Evolutionary conservation across 805 yeast species (phyloP).

Genomic region (Priceomyces fermenticarens): DNA sequence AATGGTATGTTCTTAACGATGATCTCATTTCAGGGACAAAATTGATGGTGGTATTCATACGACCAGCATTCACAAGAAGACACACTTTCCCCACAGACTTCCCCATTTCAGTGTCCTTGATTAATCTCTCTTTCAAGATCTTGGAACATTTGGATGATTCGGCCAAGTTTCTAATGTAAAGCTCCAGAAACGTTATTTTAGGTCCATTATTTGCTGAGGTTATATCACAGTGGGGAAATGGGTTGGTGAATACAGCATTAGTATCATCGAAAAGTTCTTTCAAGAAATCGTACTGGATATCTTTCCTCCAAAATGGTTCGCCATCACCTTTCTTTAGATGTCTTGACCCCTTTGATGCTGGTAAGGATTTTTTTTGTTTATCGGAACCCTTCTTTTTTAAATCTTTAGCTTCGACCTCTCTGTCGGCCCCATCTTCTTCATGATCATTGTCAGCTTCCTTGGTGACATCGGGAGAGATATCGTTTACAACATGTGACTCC

Average conservation of each 20-base stretch:
- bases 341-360: conserved; percentile 36
- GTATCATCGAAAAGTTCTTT: conserved; percentile 61
- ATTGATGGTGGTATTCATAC: conserved; percentile 93
- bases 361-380: conserved; percentile 16
- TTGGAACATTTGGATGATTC: conserved; percentile 81
- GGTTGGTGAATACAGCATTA: conserved; percentile 64
- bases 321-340: conserved; percentile 89
- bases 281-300: conserved; percentile 81
- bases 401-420: conserved; percentile 4
- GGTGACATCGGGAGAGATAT: conserved; percentile 10
- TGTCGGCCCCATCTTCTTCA: conserved; percentile 9
- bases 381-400: conserved; percentile 4
- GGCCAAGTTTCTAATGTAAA: conserved; percentile 78
- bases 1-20: conserved; percentile 86
- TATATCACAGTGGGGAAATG: conserved; percentile 44
- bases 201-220: conserved; percentile 35
- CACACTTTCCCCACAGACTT: conserved; percentile 78
- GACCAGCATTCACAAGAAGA: conserved; percentile 82
- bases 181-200: conserved; percentile 73
- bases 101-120: conserved; percentile 59
- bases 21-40: conserved; percentile 95
- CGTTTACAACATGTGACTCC: conserved; percentile 6
- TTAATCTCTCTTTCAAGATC: conserved; percentile 72
- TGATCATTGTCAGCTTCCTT: conserved; percentile 11
- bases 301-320: conserved; percentile 84